Percentiles rank a stretch among this genome's conserved stretches.
These are phyloP conservation scores for Sporothrix schenckii DNA, from an alignment of 2,329 filamentous ascomycete genomes.

Conservation along the genomic window DNA sequence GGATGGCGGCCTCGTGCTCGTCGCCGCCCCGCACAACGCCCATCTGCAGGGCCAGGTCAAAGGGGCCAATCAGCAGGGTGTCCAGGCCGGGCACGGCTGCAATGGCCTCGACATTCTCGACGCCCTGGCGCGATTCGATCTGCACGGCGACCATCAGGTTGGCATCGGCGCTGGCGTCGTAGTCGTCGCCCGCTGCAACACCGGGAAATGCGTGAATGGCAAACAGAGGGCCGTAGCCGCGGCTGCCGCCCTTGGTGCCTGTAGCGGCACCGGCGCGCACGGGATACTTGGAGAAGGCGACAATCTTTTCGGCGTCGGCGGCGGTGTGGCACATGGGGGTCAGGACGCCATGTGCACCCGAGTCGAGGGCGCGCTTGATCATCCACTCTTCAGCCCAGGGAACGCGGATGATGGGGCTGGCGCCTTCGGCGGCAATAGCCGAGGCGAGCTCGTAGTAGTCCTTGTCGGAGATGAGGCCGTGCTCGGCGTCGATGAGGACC, in stretches of 20 bases:
- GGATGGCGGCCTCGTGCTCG: slow-evolving; percentile 47
- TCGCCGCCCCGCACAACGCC: slow-evolving; percentile 40
- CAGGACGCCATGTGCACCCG: slow-evolving; percentile 62
- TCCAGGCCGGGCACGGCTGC: slow-evolving; percentile 48
- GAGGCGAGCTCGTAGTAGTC: slow-evolving; percentile 44
- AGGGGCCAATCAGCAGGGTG: slow-evolving; percentile 45
- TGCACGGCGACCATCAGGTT: slow-evolving; percentile 45
- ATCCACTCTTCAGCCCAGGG: slow-evolving; percentile 63
- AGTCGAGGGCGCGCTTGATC: slow-evolving; percentile 63
- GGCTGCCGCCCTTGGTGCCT: slow-evolving; percentile 29
- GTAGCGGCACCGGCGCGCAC: slow-evolving; percentile 1
- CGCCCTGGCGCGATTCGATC: slow-evolving; percentile 47
- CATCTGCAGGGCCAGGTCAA: slow-evolving; percentile 46
- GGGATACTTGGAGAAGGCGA: slow-evolving; percentile 38
- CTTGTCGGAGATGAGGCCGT: slow-evolving; percentile 45
- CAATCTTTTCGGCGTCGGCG: slow-evolving; percentile 37
- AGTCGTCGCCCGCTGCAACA: slow-evolving; percentile 39
- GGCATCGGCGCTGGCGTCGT: slow-evolving; percentile 44
- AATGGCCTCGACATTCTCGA: slow-evolving; percentile 50
- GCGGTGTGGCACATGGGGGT: slow-evolving; percentile 48
- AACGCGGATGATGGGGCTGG: slow-evolving; percentile 51
- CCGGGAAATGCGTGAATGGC: slow-evolving; percentile 39
- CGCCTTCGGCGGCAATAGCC: slow-evolving; percentile 47
- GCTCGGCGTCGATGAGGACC: slow-evolving; percentile 47
- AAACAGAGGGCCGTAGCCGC: slow-evolving; percentile 44